Conservation (phyloP, 352 stramenopile genomes). For the Phytopythium kandeliae region DNA sequence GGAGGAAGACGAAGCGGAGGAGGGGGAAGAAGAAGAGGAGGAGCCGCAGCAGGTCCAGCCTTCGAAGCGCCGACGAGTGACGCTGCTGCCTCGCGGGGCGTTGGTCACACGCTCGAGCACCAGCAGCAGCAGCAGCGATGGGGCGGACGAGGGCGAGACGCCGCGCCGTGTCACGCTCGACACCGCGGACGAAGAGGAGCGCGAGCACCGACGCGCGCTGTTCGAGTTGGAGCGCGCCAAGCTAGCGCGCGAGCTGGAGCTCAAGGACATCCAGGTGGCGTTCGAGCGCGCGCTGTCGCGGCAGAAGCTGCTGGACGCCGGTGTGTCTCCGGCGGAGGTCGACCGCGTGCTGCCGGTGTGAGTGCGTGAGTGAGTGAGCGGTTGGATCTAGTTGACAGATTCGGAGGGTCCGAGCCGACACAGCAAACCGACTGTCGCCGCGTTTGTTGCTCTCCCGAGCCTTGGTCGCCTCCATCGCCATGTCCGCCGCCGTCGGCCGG, state of each 20-base stretch:
- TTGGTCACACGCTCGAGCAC: slow-evolving; percentile 6
- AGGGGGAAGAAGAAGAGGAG: slow-evolving; percentile 6
- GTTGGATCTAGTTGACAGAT: not conserved
- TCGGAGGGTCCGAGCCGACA: not conserved
- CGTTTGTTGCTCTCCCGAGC: no score
- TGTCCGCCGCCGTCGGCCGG: no score
- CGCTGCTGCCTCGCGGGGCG: slow-evolving; percentile 1
- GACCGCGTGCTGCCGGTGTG: slow-evolving; percentile 33
- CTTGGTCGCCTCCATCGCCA: no score
- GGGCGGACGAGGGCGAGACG: not conserved
- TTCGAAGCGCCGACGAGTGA: slow-evolving; percentile 10
- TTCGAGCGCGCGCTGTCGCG: slow-evolving; percentile 36
- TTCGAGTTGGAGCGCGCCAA: slow-evolving; percentile 45
- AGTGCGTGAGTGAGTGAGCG: not conserved
- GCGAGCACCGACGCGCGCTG: slow-evolving; percentile 27
- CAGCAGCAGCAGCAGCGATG: not conserved
- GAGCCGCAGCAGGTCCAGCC: not conserved
- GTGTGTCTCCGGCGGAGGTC: slow-evolving; percentile 28
- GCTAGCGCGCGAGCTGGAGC: slow-evolving; percentile 32
- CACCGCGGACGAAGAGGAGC: slow-evolving; percentile 21
- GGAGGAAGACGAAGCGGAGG: slow-evolving; percentile 2
- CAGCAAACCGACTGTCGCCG: no score
- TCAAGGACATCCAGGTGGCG: slow-evolving; percentile 30
- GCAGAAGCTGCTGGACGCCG: slow-evolving; percentile 37
- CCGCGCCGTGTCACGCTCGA: slow-evolving; percentile 3